Evolutionary conservation across 306 rosid species (phyloP).

Genomic region (Luffa acutangula): DNA sequence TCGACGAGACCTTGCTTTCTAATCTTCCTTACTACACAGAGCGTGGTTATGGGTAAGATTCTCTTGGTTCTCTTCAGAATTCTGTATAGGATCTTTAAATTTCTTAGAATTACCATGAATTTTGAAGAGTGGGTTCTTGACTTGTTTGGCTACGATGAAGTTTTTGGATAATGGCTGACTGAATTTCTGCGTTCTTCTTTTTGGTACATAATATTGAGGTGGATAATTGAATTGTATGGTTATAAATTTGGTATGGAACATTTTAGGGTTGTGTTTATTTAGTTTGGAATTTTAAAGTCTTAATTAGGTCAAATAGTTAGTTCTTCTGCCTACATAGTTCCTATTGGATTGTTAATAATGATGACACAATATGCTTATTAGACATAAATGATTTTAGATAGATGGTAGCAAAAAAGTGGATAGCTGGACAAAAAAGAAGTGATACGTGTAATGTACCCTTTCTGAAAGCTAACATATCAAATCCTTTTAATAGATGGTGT

Average conservation of each 20-base stretch:
- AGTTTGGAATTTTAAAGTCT: not conserved
- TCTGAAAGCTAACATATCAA: not conserved
- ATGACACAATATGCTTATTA: not conserved
- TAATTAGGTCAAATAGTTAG: not conserved
- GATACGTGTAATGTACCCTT: not conserved
- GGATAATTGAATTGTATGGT: not conserved
- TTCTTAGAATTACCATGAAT: not conserved
- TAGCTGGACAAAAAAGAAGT: not conserved
- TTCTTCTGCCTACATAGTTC: not conserved
- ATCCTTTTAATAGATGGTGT: not conserved
- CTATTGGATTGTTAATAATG: not conserved
- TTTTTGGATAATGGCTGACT: not conserved
- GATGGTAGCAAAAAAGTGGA: not conserved
- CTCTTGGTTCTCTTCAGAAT: not conserved
- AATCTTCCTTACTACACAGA: constrained; percentile 76
- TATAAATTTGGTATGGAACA: not conserved
- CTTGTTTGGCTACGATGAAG: not conserved
- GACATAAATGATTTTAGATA: not conserved
- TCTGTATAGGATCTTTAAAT: not conserved
- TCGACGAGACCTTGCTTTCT: constrained; percentile 82
- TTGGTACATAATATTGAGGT: not conserved
- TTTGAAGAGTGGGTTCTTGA: constrained; percentile 1
- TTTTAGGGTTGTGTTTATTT: not conserved
- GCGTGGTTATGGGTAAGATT: constrained; percentile 64
- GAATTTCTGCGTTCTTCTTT: not conserved